Evolutionary conservation across 192 early-diverging fungal genomes (phyloP).

Genomic region (Coemansia sp.): DNA sequence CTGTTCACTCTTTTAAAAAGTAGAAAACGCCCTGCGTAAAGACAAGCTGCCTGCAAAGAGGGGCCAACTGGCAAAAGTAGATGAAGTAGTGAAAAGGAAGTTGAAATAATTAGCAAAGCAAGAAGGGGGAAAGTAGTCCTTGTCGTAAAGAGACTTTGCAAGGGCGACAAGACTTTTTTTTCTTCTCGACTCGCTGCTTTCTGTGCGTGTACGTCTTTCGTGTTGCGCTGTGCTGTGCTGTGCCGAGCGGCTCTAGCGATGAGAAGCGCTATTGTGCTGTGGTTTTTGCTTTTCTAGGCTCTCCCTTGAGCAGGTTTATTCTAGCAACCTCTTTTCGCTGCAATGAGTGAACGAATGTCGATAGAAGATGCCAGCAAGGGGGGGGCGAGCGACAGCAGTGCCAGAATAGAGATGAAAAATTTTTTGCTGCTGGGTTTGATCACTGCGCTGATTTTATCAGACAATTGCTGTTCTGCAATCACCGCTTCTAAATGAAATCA

Average conservation of each 20-base stretch:
- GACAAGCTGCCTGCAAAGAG: neutral
- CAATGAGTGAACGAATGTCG: too few species aligned
- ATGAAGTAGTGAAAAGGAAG: slow-evolving; percentile 1
- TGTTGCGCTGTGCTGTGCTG: too few species aligned
- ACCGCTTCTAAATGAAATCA: neutral
- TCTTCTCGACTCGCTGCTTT: neutral
- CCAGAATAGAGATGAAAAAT: neutral
- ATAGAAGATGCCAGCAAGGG: neutral
- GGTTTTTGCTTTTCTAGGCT: too few species aligned
- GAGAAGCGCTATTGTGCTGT: too few species aligned
- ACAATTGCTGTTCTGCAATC: neutral
- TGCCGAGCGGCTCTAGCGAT: too few species aligned
- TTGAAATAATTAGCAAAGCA: neutral
- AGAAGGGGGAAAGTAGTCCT: neutral
- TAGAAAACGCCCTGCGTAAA: slow-evolving; percentile 1
- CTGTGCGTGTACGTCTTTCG: neutral
- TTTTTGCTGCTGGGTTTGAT: neutral
- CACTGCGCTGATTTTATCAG: neutral
- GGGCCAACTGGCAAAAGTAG: neutral
- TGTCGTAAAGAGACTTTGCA: slow-evolving; percentile 5
- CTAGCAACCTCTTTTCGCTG: too few species aligned
- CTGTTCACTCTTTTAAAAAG: neutral
- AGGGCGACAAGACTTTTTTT: neutral
- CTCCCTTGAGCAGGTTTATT: neutral
- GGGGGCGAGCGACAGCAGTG: neutral